Conservation (phyloP, 768 basidiomycete species). For the Tulasnella calospora region DNA sequence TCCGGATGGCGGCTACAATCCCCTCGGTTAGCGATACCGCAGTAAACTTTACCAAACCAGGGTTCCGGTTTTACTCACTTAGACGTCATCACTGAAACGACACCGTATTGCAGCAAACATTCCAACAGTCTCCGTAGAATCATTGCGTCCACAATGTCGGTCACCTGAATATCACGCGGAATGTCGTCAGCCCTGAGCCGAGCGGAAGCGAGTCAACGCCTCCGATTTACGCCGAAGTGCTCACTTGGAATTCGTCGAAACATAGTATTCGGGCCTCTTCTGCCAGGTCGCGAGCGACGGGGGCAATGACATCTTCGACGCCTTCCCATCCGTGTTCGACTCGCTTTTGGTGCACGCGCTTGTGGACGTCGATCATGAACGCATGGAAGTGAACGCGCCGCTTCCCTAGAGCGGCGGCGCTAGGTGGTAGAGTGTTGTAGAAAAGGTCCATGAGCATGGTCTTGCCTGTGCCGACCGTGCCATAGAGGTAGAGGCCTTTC, state of each 20-base stretch:
- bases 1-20: constrained; percentile 83
- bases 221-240: constrained; percentile 28
- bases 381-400: constrained; percentile 96
- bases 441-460: constrained; percentile 99
- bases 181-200: constrained; percentile 18
- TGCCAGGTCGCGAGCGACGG: constrained; percentile 83
- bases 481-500: constrained; percentile 90
- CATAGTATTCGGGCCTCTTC: constrained; percentile 80
- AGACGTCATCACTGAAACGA: constrained; percentile 93
- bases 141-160: constrained; percentile 98
- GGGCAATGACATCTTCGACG: constrained; percentile 72
- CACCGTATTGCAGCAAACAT: constrained; percentile 77
- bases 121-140: constrained; percentile 88
- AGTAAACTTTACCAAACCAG: neutral
- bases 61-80: constrained; percentile 58
- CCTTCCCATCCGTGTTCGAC: constrained; percentile 66
- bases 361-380: constrained; percentile 99
- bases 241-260: constrained; percentile 97
- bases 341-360: constrained; percentile 69
- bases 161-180: constrained; percentile 51
- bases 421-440: constrained; percentile 70
- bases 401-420: constrained; percentile 52
- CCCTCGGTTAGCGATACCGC: neutral
- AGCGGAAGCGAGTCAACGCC: constrained; percentile 17
- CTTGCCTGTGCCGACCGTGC: constrained; percentile 96